phyloP scores from a whole-genome alignment of 2,329 filamentous ascomycete genomes.

The Alternaria metachromatica region DNA sequence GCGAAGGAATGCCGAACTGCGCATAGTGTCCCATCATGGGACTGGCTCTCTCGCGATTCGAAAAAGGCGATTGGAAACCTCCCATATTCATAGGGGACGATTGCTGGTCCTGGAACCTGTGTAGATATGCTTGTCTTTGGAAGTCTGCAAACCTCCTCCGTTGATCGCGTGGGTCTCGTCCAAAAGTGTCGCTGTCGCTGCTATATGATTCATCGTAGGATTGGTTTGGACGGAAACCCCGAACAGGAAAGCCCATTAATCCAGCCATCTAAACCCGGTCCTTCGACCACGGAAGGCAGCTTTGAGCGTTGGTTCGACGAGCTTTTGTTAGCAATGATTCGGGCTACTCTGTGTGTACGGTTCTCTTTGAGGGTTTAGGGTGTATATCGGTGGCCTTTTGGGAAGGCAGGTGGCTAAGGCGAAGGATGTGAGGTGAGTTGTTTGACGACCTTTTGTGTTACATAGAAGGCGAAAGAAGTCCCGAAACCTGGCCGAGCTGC shows the following conservation, averaged over 20 bases:
- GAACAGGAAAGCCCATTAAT: background rate
- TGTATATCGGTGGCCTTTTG: background rate
- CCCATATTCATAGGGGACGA: background rate
- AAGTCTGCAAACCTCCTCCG: background rate
- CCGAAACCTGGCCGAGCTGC: background rate
- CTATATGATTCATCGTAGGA: background rate
- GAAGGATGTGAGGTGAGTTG: background rate
- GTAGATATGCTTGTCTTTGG: slow-evolving; percentile 1
- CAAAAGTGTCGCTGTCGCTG: background rate
- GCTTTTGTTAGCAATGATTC: background rate
- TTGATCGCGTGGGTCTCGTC: background rate
- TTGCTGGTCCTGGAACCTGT: background rate
- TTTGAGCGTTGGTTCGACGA: background rate
- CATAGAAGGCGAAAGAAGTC: background rate
- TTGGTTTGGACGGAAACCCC: background rate
- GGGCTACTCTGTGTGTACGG: background rate
- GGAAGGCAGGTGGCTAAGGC: background rate
- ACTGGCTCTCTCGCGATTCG: background rate
- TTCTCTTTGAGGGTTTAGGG: background rate
- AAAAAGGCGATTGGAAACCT: background rate
- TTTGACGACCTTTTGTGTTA: background rate
- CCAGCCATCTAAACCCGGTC: background rate
- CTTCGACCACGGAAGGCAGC: background rate
- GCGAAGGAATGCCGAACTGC: background rate
- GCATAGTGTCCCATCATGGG: slow-evolving; percentile 7